Percentiles rank a stretch among this genome's conserved stretches.
Evolutionary conservation across 2,329 filamentous ascomycete genomes (phyloP).

Genomic region (Claviceps maximensis): DNA sequence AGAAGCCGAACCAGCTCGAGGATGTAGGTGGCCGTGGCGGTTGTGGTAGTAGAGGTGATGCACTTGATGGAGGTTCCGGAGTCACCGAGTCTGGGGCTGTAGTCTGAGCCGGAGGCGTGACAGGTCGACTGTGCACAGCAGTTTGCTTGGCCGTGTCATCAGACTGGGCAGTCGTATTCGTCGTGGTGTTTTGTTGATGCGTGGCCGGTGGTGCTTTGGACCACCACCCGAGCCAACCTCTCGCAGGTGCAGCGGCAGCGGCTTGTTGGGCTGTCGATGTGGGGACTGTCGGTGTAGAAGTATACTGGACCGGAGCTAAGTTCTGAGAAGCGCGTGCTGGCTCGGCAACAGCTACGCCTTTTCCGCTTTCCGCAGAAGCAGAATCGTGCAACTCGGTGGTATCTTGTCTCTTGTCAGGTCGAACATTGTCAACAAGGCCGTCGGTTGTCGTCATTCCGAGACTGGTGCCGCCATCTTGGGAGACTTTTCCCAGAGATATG

Average conservation of each 20-base stretch:
- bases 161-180: background rate
- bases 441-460: background rate
- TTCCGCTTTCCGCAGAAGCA: background rate
- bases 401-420: constrained; percentile 1
- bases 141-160: constrained; percentile 6
- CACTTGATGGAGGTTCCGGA: constrained; percentile 8
- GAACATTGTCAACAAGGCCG: background rate
- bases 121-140: constrained; percentile 8
- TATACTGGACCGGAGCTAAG: background rate
- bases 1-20: constrained; percentile 28
- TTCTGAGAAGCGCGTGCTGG: background rate
- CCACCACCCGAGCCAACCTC: constrained; percentile 45
- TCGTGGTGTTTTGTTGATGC: constrained; percentile 10
- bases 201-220: constrained; percentile 15
- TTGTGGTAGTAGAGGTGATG: background rate
- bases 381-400: constrained; percentile 1
- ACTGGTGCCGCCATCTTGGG: constrained; percentile 12
- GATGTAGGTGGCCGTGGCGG: constrained; percentile 6
- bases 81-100: constrained; percentile 8
- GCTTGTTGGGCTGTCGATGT: constrained; percentile 4
- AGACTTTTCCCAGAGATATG: constrained; percentile 13
- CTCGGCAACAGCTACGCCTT: background rate
- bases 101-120: constrained; percentile 12
- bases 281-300: background rate
- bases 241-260: constrained; percentile 18